These are phyloP conservation scores for Aspergillus fructus DNA, from an alignment of 2,329 filamentous ascomycete genomes.

Conservation along the genomic window DNA sequence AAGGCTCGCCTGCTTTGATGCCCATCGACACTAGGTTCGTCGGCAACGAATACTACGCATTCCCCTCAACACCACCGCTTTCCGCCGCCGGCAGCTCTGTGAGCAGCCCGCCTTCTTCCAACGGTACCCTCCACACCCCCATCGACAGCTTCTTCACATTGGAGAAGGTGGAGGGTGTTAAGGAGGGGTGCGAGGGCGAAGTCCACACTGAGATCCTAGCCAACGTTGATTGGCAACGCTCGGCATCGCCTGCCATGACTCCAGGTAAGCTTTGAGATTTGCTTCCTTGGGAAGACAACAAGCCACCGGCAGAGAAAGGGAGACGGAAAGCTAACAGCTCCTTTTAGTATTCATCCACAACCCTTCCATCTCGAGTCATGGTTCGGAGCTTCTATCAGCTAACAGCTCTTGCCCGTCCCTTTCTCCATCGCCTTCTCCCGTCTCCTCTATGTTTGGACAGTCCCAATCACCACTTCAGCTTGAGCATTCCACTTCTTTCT, in stretches of 20 bases:
- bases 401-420: conserved; percentile 73
- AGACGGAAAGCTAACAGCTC: conserved; percentile 25
- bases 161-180: conserved; percentile 65
- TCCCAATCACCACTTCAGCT: conserved; percentile 64
- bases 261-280: conserved; percentile 66
- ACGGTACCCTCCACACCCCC: conserved; percentile 77
- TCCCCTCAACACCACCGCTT: conserved; percentile 82
- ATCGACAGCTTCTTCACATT: conserved; percentile 74
- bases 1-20: conserved; percentile 53
- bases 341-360: conserved; percentile 64
- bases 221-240: conserved; percentile 72
- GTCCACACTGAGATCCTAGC: conserved; percentile 71
- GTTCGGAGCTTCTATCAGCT: conserved; percentile 70
- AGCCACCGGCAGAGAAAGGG: conserved; percentile 11
- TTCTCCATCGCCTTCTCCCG: conserved; percentile 81
- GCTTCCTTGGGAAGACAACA: not conserved
- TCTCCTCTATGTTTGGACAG: conserved; percentile 72
- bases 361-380: conserved; percentile 62
- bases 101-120: conserved; percentile 77
- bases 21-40: conserved; percentile 74
- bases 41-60: conserved; percentile 64
- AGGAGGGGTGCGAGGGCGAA: conserved; percentile 70
- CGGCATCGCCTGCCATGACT: conserved; percentile 80
- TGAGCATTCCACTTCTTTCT: conserved; percentile 74
- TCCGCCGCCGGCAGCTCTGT: conserved; percentile 81